Conservation (phyloP, 768 basidiomycete species). For the Trametes cubensis region DNA sequence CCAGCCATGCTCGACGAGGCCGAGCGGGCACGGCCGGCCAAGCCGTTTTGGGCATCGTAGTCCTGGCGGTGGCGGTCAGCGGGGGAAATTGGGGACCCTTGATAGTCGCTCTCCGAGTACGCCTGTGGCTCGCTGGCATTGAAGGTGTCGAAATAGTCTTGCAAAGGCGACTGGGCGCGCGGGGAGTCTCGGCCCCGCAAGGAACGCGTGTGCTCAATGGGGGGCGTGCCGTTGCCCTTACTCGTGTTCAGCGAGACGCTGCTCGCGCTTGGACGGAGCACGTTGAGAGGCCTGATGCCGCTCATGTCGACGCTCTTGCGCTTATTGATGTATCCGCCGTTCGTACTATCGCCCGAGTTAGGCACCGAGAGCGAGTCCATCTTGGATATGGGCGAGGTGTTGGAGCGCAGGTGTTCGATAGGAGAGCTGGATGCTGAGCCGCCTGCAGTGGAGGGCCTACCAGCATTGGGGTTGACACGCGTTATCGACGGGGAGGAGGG, state of each 20-base stretch:
- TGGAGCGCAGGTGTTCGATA: slow-evolving; percentile 25
- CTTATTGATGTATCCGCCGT: slow-evolving; percentile 29
- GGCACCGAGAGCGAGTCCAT: slow-evolving; percentile 28
- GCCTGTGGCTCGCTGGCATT: slow-evolving; percentile 16
- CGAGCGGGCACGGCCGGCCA: slow-evolving; percentile 28
- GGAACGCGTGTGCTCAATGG: slow-evolving; percentile 10
- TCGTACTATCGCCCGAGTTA: slow-evolving; percentile 8
- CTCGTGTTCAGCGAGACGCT: slow-evolving; percentile 19
- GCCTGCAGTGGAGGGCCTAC: slow-evolving; percentile 22
- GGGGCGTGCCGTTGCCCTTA: slow-evolving; percentile 11
- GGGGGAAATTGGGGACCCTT: slow-evolving; percentile 19
- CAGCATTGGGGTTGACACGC: slow-evolving; percentile 12
- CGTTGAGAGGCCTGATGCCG: slow-evolving; percentile 43
- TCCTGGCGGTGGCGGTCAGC: slow-evolving; percentile 4
- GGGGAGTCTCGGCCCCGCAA: slow-evolving; percentile 32
- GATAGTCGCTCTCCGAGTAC: slow-evolving; percentile 17
- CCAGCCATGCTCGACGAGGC: slow-evolving; percentile 28
- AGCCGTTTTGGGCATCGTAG: slow-evolving; percentile 1
- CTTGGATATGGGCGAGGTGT: slow-evolving; percentile 20
- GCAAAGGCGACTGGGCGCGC: slow-evolving; percentile 36
- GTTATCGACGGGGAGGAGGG: slow-evolving; percentile 25
- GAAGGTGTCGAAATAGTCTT: slow-evolving; percentile 35
- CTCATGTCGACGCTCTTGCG: slow-evolving; percentile 51
- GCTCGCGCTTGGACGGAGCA: slow-evolving; percentile 32
- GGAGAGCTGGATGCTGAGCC: slow-evolving; percentile 20